These are phyloP conservation scores for Ganoderma lingzhi DNA, from an alignment of 1,284 basidiomycete species.

Conservation along the genomic window DNA sequence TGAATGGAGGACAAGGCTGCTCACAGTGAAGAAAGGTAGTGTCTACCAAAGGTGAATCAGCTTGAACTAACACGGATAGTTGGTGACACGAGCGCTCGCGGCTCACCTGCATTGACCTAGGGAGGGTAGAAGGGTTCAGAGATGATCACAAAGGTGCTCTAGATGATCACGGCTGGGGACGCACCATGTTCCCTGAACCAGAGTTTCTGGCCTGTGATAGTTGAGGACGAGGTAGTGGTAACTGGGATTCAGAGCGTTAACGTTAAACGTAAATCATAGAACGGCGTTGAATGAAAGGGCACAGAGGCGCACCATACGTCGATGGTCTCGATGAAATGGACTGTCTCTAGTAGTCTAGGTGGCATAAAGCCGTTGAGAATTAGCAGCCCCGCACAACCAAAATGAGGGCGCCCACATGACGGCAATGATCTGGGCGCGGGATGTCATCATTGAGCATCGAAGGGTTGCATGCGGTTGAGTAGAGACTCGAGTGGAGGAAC, in stretches of 20 bases:
- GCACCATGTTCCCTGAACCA: constrained; percentile 12
- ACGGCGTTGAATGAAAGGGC: not conserved
- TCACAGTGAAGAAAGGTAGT: constrained; percentile 10
- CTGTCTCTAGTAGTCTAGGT: constrained; percentile 14
- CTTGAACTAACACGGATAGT: not conserved
- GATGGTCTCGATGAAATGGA: constrained; percentile 12
- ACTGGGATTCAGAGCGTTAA: not conserved
- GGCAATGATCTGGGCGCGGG: not conserved
- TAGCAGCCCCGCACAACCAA: not conserved
- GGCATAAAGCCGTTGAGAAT: not conserved
- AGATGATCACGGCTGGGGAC: not conserved
- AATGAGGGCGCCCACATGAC: constrained; percentile 1
- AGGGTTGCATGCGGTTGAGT: not conserved
- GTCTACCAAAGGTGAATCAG: constrained; percentile 1
- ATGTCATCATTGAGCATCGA: not conserved
- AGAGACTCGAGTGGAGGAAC: not conserved
- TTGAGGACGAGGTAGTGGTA: constrained; percentile 16
- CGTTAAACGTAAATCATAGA: not conserved
- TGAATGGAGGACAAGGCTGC: not conserved
- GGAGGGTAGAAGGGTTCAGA: too few relatives aligned
- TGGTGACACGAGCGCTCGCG: not conserved
- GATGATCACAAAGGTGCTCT: not conserved
- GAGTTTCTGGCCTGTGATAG: not conserved
- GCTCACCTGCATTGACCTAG: constrained; percentile 17
- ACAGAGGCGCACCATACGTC: constrained; percentile 10